These are phyloP conservation scores for Dictyostelium brefeldianum DNA, from an alignment of 78 protist species.

Conservation along the genomic window DNA sequence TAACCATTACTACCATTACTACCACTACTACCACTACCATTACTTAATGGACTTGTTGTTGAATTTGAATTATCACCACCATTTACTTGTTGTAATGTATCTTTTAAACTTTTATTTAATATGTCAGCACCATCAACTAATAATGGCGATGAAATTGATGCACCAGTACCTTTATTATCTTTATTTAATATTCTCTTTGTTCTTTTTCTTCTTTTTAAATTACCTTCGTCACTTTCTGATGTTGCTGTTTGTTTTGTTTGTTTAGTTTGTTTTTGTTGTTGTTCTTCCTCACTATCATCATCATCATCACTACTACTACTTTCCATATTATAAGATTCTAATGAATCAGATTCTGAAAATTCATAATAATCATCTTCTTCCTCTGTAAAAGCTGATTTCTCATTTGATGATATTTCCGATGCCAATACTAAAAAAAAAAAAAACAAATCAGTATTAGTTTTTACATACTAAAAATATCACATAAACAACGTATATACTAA, in stretches of 20 bases:
- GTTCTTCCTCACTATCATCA: neutral
- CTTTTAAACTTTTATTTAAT: neutral
- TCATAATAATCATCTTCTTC: conserved; percentile 23
- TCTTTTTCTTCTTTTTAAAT: conserved; percentile 19
- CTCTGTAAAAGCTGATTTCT: conserved; percentile 1
- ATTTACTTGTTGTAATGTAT: too few relatives aligned
- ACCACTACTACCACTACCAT: neutral
- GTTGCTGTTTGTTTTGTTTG: too few relatives aligned
- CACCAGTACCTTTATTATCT: neutral
- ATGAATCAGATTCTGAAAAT: neutral
- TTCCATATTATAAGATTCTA: conserved; percentile 2
- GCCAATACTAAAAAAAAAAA: conserved; percentile 5
- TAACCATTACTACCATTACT: conserved; percentile 6
- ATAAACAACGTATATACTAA: too few relatives aligned
- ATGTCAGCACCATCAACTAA: neutral
- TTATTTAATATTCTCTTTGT: neutral
- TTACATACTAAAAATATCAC: too few relatives aligned
- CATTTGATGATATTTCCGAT: conserved; percentile 15
- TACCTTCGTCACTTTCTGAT: neutral
- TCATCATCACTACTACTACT: neutral
- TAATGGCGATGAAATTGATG: neutral
- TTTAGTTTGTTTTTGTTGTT: too few relatives aligned
- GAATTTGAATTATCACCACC: neutral
- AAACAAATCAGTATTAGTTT: too few relatives aligned
- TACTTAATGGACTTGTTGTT: neutral